phyloP scores from a whole-genome alignment of 75 land plant genomes.

The Pseudotsuga menziesii region DNA sequence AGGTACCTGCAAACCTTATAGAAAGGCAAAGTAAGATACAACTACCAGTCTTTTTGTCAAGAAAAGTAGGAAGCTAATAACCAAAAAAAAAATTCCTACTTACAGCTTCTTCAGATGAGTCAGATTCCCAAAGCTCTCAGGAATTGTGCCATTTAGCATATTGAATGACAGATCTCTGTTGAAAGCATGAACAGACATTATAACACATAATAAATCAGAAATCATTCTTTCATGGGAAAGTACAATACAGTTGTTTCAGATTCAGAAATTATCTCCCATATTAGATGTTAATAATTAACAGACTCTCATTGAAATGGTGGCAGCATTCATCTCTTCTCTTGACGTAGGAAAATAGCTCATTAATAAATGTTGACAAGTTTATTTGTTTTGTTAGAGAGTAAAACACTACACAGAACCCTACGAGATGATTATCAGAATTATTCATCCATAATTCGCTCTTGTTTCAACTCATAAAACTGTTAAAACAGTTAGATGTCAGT shows the following conservation, averaged over 20 bases:
- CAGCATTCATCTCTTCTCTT: background rate
- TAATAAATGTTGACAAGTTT: background rate
- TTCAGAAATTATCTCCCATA: background rate
- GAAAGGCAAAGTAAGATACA: background rate
- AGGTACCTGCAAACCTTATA: conserved; percentile 52
- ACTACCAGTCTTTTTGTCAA: background rate
- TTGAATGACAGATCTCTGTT: conserved; percentile 91
- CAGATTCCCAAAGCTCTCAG: conserved; percentile 78
- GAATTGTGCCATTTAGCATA: conserved; percentile 83
- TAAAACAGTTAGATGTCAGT: background rate
- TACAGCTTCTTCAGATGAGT: conserved; percentile 62
- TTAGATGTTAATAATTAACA: background rate
- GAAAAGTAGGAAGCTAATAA: conserved; percentile 4
- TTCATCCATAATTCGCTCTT: background rate
- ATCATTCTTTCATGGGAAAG: background rate
- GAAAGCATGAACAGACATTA: conserved; percentile 5
- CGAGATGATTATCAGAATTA: background rate
- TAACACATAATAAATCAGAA: background rate
- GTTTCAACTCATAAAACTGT: conserved; percentile 3
- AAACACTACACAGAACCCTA: background rate
- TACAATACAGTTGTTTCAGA: background rate
- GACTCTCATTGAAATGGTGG: background rate
- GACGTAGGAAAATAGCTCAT: background rate
- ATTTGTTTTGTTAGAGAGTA: background rate
- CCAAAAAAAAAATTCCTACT: conserved; percentile 13